Evolutionary conservation across 768 basidiomycete species (phyloP), one percentile per base, ranked within the genome.

Genomic region (Phylloporus sp.): DNA sequence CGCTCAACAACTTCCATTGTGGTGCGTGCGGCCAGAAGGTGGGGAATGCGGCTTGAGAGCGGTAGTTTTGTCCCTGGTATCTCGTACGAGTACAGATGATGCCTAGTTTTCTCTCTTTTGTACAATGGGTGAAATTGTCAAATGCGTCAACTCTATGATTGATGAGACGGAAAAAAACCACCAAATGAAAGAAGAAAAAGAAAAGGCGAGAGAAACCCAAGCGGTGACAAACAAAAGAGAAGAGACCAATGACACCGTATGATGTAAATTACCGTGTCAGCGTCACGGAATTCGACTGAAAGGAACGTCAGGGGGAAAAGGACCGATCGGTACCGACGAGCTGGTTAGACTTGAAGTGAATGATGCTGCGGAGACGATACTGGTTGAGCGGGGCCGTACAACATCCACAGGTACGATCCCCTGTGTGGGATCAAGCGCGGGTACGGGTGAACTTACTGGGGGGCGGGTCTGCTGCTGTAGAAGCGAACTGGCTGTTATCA

Each of bases 401-500:
- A 62, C 48, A 38, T 71, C 67, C 53, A 55, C 51, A 31, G 65
- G 42, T 28, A 60, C 53, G 20, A 50, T n/a, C 41, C 38, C 53
- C 48, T 57, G 66, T 35, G 58, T 55, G 46, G 59, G 51, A 55
- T 66, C 64, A 29, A 57, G 50, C 38, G 54, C 39, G 20, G 56
- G 32, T 40, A 56, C 47, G 29, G 62, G 42, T 49, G 59, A 56
- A 56, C 59, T 59, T 53, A 63, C 48, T 41, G 64, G 44, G 52
- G 51, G 35, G 38, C 61, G 68, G 37, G 63, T 68, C 46, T 76
- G 73, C 40, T 75, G 74, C 49, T 74, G 72, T 22, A 77, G 69
- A 42, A 79, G 67, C 35, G 74, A 70, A 52, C 68, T 73, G 32
- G 87, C 86, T 4, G 86, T 81, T 58, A 85, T 81, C 57, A 90